A percentile compares a stretch with the other conserved stretches of the same genome.
These are phyloP conservation scores for Lindgomyces ingoldianus DNA, from an alignment of 495 filamentous ascomycete species.

Conservation along the genomic window DNA sequence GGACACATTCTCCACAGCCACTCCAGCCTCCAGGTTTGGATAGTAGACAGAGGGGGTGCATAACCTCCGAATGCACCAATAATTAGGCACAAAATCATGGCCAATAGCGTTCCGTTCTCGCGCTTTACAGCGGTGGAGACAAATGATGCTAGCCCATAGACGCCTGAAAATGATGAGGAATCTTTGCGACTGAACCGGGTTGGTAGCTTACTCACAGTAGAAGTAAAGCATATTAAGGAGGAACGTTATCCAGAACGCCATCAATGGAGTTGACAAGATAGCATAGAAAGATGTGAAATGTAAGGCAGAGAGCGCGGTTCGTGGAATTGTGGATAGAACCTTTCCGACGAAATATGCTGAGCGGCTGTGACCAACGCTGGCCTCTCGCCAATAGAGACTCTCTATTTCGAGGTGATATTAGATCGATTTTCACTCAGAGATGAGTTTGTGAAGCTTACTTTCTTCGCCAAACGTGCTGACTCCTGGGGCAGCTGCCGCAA, in stretches of 20 bases:
- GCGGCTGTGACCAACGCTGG: constrained; percentile 55
- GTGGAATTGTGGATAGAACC: constrained; percentile 49
- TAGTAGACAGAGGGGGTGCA: constrained; percentile 52
- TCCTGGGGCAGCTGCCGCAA: constrained; percentile 55
- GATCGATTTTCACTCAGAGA: no score
- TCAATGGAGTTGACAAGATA: constrained; percentile 53
- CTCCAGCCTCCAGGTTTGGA: constrained; percentile 53
- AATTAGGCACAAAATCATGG: constrained; percentile 34
- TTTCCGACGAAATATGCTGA: constrained; percentile 62
- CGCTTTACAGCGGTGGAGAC: constrained; percentile 44
- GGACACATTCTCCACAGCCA: constrained; percentile 59
- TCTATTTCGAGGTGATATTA: no score
- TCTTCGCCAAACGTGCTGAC: constrained; percentile 61
- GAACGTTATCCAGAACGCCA: constrained; percentile 50
- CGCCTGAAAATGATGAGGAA: no score
- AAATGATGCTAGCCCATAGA: constrained; percentile 57
- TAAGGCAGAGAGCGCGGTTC: constrained; percentile 54
- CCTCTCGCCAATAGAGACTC: no score
- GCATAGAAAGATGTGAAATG: constrained; percentile 59
- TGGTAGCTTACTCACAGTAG: no score
- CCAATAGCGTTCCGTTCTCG: constrained; percentile 38
- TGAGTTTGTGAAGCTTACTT: constrained; percentile 56
- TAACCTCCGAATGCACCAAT: constrained; percentile 47
- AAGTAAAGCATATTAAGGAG: constrained; percentile 56
- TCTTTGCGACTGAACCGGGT: no score